Evolutionary conservation across 164 flowering plant species (phyloP), one percentile per base, ranked within the genome.

Genomic region (Hamamelis virginiana): DNA sequence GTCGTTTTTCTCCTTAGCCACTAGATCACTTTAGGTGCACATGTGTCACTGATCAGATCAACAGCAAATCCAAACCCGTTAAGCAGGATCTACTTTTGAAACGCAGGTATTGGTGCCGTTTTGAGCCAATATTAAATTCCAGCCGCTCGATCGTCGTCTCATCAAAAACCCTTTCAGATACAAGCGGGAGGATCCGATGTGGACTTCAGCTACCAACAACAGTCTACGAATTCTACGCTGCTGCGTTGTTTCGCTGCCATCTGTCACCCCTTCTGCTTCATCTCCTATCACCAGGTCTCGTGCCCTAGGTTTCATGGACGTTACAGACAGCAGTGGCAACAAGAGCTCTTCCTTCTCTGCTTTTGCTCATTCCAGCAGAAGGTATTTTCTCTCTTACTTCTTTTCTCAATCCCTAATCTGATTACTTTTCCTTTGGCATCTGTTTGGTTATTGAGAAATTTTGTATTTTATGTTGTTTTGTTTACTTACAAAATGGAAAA

Each of bases 281-380:
- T 57, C 23, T 44, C 44, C 16, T 19, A 14, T 68, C 26, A 4
- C 63, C 5, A 19, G 52, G 9, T 68, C 47, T 48, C 69, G 65
- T 26, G 61, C 77, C 63, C 66, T 56, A 43, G 57, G 46, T 68
- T 67, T 59, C 63, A 70, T 70, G 76, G 76, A 76, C 41, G 63
- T 58, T 0, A 65, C 59, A 55, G 23, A 27, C 53, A 33, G 0
- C 11, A n/a, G n/a, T n/a, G n/a, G n/a, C n/a, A 5, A 8, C 28
- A 52, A 15, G 8, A 44, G 41, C 56, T 72, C 80, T 46, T 70
- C 80, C 9, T 77, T 67, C 77, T 70, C 81, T 38, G 69, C 85
- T 62, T 77, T 69, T 25, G 71, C 87, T 66, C 76, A 60, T 50
- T 67, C 82, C 59, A 70, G 60, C 27, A 62, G 23, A 67, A 74